Evolutionary conservation across 2,329 filamentous ascomycete genomes (phyloP).

Genomic region (Fusarium marasasianum): DNA sequence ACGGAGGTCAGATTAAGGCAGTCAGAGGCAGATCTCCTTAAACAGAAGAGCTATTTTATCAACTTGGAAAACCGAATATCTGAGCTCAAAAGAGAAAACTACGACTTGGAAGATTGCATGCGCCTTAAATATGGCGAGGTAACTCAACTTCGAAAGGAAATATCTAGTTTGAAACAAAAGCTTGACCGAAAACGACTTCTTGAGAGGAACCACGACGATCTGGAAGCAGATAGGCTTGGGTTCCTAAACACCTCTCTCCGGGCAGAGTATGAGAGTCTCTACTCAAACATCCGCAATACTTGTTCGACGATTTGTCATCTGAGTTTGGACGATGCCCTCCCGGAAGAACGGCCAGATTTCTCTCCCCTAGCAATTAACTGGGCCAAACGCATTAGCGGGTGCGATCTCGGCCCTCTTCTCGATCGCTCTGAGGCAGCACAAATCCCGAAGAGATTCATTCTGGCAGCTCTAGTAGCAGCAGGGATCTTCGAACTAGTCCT

Average conservation of each 20-base stretch:
- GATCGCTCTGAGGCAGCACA: accelerated
- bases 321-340: not conserved
- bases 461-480: accelerated
- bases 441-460: not conserved
- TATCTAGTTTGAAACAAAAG: not conserved
- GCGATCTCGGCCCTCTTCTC: not conserved
- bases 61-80: not conserved
- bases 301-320: not conserved
- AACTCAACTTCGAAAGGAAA: not conserved
- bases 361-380: not conserved
- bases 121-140: not conserved
- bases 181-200: not conserved
- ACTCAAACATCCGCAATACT: not conserved
- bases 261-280: not conserved
- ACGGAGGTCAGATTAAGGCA: accelerated
- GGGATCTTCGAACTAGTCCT: not conserved
- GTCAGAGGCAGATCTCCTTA: not conserved
- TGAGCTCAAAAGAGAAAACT: accelerated
- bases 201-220: accelerated
- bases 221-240: not conserved
- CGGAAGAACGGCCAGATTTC: not conserved
- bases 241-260: not conserved
- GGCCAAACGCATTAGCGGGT: accelerated
- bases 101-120: not conserved
- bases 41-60: not conserved